phyloP scores from a whole-genome alignment of 2,329 filamentous ascomycete genomes.

The Colletotrichum chrysophilum region DNA sequence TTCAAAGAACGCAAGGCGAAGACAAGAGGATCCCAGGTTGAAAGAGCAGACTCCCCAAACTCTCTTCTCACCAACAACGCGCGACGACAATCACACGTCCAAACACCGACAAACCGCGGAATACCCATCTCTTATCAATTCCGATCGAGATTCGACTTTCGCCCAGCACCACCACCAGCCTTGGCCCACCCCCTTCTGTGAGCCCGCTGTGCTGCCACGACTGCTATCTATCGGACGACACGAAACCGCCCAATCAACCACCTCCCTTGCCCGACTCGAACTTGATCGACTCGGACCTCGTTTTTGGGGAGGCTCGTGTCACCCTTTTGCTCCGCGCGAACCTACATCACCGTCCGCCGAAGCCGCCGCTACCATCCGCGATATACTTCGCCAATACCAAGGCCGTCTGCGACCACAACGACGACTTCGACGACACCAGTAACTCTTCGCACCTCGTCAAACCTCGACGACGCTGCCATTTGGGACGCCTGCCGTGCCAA shows the following conservation, averaged over 20 bases:
- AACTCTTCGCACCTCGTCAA: background rate
- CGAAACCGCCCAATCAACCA: slow-evolving; percentile 11
- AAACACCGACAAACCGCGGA: background rate
- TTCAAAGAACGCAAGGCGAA: background rate
- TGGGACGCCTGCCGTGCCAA: slow-evolving; percentile 2
- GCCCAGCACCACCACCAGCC: background rate
- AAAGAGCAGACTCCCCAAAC: background rate
- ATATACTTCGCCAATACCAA: background rate
- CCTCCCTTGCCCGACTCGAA: background rate
- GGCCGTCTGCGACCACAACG: background rate
- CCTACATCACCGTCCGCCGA: background rate
- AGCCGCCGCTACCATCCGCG: background rate
- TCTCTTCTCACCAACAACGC: background rate
- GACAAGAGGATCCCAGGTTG: background rate
- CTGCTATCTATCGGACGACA: slow-evolving; percentile 8
- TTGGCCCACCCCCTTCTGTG: slow-evolving; percentile 17
- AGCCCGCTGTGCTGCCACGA: slow-evolving; percentile 1
- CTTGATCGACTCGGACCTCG: background rate
- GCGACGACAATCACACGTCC: background rate
- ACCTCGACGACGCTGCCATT: background rate
- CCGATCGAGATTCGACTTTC: slow-evolving; percentile 8
- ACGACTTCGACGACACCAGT: background rate
- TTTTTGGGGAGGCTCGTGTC: slow-evolving; percentile 1
- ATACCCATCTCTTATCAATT: slow-evolving; percentile 1
- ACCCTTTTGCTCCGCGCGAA: background rate